phyloP scores from a whole-genome alignment of 352 stramenopile genomes.

The Globisporangium alternatum region DNA sequence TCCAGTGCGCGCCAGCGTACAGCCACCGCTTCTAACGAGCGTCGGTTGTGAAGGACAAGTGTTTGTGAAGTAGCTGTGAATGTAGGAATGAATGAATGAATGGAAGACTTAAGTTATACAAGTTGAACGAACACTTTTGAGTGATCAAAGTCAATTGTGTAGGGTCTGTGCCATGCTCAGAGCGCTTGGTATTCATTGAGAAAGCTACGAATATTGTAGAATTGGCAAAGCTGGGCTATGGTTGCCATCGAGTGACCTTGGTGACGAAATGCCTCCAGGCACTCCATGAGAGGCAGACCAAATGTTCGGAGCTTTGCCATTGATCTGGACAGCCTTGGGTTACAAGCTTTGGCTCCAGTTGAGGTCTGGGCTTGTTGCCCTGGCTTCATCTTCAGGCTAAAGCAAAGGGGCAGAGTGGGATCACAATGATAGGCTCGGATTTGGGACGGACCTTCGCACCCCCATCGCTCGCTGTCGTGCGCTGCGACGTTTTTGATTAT shows the following conservation, averaged over 20 bases:
- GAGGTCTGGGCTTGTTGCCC: neutral
- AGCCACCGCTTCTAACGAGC: conserved; percentile 1
- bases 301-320: no score
- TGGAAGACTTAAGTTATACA: neutral
- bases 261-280: no score
- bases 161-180: no score
- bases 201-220: no score
- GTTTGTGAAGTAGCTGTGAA: neutral
- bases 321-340: neutral
- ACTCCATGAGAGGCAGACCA: no score
- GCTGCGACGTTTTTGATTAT: neutral
- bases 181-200: no score
- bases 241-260: no score
- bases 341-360: neutral
- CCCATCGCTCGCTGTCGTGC: neutral
- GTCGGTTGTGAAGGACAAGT: no score
- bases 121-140: neutral
- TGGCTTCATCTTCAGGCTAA: neutral
- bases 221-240: no score
- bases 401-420: neutral
- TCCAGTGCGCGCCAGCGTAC: conserved; percentile 6
- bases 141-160: neutral
- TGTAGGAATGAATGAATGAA: neutral
- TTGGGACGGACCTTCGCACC: neutral
- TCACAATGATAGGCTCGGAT: conserved; percentile 3